phyloP scores from a whole-genome alignment of 352 stramenopile species.

The Phytophthora kernoviae region DNA sequence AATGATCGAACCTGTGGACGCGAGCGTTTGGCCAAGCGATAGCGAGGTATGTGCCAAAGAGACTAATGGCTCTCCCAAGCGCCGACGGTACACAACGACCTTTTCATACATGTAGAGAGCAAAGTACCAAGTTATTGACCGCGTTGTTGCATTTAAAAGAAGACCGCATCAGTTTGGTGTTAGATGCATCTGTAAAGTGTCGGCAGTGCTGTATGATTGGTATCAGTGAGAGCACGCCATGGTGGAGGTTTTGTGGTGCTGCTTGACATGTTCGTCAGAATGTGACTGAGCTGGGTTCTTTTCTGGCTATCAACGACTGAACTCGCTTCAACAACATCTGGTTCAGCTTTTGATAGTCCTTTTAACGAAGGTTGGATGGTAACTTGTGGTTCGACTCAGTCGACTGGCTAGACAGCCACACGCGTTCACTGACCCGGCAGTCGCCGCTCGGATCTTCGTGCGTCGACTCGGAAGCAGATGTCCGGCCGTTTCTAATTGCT shows the following conservation, averaged over 20 bases:
- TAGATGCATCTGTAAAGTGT: neutral
- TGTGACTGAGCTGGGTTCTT: conserved; percentile 10
- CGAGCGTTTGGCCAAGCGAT: neutral
- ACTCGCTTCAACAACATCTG: conserved; percentile 13
- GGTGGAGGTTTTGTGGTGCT: conserved; percentile 3
- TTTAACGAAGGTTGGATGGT: neutral
- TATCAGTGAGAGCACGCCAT: neutral
- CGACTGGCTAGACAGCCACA: neutral
- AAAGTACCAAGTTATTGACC: neutral
- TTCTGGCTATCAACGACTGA: conserved; percentile 2
- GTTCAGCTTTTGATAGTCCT: neutral
- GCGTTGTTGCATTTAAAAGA: neutral
- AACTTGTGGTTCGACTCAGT: too few species aligned
- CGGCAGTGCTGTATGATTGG: neutral
- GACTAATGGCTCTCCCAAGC: conserved; percentile 37
- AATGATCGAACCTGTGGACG: conserved; percentile 33
- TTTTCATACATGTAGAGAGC: neutral
- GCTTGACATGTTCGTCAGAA: conserved; percentile 1
- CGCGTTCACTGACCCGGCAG: neutral
- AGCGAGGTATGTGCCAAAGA: conserved; percentile 12
- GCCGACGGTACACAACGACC: conserved; percentile 31
- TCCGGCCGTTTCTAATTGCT: neutral
- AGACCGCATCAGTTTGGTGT: conserved; percentile 2
- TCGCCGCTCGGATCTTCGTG: conserved; percentile 2
- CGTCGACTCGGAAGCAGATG: conserved; percentile 1